These are phyloP conservation scores for Aegilops bicornis DNA, from an alignment of 176 grass and related monocot genomes.

Conservation along the genomic window DNA sequence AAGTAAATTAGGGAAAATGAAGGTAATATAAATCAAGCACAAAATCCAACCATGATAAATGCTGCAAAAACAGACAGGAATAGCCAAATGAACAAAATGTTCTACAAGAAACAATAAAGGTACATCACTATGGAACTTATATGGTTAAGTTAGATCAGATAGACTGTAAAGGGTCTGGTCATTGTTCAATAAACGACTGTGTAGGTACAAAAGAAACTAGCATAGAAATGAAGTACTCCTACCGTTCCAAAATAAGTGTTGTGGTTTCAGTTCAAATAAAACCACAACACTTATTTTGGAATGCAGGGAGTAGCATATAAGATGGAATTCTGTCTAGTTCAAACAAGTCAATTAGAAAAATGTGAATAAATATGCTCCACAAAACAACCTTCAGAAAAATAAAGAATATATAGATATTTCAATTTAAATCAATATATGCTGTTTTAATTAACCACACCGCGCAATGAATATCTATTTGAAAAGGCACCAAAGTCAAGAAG, in stretches of 20 bases:
- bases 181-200: neutral
- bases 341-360: neutral
- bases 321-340: neutral
- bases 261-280: too few relatives aligned
- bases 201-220: neutral
- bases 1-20: neutral
- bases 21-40: conserved; percentile 20
- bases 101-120: conserved; percentile 1
- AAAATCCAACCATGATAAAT: neutral
- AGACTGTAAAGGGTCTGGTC: neutral
- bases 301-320: too few relatives aligned
- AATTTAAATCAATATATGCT: neutral
- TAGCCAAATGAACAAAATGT: conserved; percentile 12
- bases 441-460: neutral
- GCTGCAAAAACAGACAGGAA: neutral
- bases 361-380: neutral
- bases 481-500: conserved; percentile 4
- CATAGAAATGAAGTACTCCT: neutral
- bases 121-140: neutral
- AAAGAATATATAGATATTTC: neutral
- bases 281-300: too few relatives aligned
- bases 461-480: neutral
- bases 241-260: too few relatives aligned
- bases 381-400: conserved; percentile 5
- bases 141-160: neutral